phyloP scores from a whole-genome alignment of 495 filamentous ascomycete species.

The Trypethelium eluteriae region DNA sequence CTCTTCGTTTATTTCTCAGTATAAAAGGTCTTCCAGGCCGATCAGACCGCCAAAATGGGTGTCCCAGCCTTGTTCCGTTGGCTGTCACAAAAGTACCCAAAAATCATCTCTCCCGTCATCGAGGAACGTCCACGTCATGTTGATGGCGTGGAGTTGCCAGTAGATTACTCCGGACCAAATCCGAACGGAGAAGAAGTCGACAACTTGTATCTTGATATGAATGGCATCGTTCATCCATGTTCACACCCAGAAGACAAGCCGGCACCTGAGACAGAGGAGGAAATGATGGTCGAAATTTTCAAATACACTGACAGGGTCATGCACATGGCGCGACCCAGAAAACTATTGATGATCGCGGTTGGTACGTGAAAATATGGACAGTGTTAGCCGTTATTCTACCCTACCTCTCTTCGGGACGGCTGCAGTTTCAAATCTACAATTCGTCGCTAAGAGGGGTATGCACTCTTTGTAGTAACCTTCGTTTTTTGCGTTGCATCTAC shows the following conservation, averaged over 20 bases:
- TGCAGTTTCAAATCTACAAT: constrained; percentile 21
- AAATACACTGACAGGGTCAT: constrained; percentile 96
- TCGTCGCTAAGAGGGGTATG: constrained; percentile 22
- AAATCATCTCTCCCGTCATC: constrained; percentile 84
- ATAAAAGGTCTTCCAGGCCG: constrained; percentile 12
- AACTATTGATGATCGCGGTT: constrained; percentile 94
- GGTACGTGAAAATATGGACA: constrained; percentile 52
- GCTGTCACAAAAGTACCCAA: constrained; percentile 91
- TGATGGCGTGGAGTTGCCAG: constrained; percentile 70
- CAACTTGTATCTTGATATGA: constrained; percentile 98
- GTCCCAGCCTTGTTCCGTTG: constrained; percentile 89
- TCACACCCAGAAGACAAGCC: constrained; percentile 93
- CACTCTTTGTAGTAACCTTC: constrained; percentile 11
- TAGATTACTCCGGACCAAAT: constrained; percentile 77
- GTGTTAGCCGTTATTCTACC: neutral
- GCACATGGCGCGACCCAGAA: constrained; percentile 94
- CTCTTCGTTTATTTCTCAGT: neutral
- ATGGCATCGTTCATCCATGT: constrained; percentile 98
- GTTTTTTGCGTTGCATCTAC: constrained; percentile 17
- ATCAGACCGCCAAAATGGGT: constrained; percentile 58
- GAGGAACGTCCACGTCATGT: constrained; percentile 74
- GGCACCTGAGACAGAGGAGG: constrained; percentile 84
- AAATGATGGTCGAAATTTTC: constrained; percentile 99
- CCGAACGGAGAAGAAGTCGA: constrained; percentile 97
- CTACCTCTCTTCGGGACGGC: constrained; percentile 15